phyloP scores from a whole-genome alignment of 2,329 filamentous ascomycete genomes.

The Tricladium varicosporioides region DNA sequence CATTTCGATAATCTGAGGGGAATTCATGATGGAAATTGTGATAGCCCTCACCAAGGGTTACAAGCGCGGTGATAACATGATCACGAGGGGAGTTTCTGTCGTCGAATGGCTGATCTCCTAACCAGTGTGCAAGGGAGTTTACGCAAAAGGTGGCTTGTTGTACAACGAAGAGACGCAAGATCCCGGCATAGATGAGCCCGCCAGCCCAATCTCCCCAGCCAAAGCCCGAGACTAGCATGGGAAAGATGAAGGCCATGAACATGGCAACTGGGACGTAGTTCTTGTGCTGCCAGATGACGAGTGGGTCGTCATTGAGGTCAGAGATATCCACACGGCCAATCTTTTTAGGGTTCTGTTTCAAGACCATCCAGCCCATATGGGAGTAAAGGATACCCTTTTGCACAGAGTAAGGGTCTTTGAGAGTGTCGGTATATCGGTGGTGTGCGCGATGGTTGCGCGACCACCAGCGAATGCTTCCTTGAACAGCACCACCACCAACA shows the following conservation, averaged over 20 bases:
- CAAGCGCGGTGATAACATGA: conserved; percentile 80
- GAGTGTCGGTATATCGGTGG: conserved; percentile 89
- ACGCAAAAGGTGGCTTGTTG: conserved; percentile 93
- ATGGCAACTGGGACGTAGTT: conserved; percentile 80
- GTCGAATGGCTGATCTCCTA: conserved; percentile 89
- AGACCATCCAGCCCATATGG: conserved; percentile 86
- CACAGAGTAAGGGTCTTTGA: conserved; percentile 89
- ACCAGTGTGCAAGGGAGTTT: conserved; percentile 88
- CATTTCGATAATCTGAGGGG: conserved; percentile 89
- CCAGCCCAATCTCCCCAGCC: conserved; percentile 79
- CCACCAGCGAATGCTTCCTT: conserved; percentile 90
- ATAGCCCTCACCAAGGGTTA: conserved; percentile 85
- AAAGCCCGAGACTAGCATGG: conserved; percentile 71
- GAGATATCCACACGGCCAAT: conserved; percentile 86
- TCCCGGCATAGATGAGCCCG: conserved; percentile 81
- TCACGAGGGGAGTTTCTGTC: conserved; percentile 90
- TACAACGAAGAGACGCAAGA: conserved; percentile 84
- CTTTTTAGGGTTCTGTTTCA: conserved; percentile 90
- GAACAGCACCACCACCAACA: conserved; percentile 77
- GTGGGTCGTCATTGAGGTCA: conserved; percentile 80
- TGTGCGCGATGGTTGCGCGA: conserved; percentile 82
- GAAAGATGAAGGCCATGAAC: conserved; percentile 74
- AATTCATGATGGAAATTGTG: conserved; percentile 98
- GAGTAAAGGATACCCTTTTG: conserved; percentile 84
- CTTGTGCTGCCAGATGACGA: conserved; percentile 85